phyloP scores from a whole-genome alignment of 768 basidiomycete species.

The Hericium alpestre region DNA sequence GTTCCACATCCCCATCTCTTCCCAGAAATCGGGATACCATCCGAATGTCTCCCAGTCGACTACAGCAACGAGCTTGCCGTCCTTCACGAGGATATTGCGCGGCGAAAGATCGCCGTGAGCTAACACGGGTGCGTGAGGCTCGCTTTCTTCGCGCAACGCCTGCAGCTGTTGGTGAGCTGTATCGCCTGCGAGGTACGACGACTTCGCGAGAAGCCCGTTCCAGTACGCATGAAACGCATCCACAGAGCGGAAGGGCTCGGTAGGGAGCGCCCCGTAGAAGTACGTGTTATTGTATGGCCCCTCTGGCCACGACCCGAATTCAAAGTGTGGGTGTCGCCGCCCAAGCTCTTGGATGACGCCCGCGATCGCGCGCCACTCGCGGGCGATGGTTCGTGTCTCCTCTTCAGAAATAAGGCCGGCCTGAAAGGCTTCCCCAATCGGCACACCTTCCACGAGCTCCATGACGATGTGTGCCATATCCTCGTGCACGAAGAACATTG shows the following conservation, averaged over 20 bases:
- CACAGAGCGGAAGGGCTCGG: not conserved
- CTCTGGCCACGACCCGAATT: too few relatives aligned
- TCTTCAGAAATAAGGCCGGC: not conserved
- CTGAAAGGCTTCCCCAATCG: not conserved
- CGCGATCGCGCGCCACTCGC: not conserved
- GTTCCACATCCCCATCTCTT: constrained; percentile 5
- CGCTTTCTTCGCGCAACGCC: not conserved
- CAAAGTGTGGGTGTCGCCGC: too few relatives aligned
- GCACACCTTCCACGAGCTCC: constrained; percentile 5
- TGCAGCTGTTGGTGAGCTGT: not conserved
- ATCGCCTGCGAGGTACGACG: not conserved
- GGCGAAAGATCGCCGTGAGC: constrained; percentile 20
- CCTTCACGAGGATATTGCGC: constrained; percentile 31
- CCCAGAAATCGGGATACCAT: constrained; percentile 28
- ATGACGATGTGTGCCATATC: constrained; percentile 4
- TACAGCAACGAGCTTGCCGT: constrained; percentile 20
- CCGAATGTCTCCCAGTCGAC: constrained; percentile 29
- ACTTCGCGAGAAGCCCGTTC: not conserved
- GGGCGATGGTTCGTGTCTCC: not conserved
- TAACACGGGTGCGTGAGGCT: not conserved
- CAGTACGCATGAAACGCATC: not conserved
- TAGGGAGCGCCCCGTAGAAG: not conserved
- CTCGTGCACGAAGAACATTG: not conserved
- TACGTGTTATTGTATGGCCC: not conserved
- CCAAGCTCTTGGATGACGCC: not conserved